Base-by-base conservation (phyloP, 805 yeast genomes). In the Saccharomycopsis javanensis region DNA sequence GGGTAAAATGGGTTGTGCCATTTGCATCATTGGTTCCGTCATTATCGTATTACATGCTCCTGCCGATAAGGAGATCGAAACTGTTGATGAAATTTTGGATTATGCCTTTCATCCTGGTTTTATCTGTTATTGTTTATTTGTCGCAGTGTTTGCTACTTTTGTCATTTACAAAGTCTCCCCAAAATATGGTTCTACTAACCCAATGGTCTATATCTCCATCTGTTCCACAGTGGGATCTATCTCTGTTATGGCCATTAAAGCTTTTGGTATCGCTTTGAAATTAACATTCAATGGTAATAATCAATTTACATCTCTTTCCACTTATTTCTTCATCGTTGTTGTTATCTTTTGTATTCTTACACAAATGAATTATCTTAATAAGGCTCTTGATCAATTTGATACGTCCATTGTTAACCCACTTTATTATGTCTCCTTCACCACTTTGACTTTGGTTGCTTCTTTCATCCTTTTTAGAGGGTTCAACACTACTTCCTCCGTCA, bases 351-450 rank as follows among this genome's bases (percentile, higher is more conserved):
- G 96, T 71, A 90, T 89, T 63, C 65, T 86, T 65, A 88, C 96
- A 5, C 97, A 89, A 71, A 89, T 89, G 96, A 89, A 88, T 73
- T 89, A 87, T 69, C 88, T 89, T 76, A 89, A 89, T 77, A 90
- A 88, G 74, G 96, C 96, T 0, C 76, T 89, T 66, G 96, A 91
- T 64, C 96, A 88, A 69, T 89, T 89, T 65, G 96, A 90, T 68
- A 89, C 96, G 5, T 86, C 95, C 0, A 87, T 89, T 64, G 96
- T 89, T 57, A 89, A 89, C 69, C 96, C 96, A 33, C 75, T 89
- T 60, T 89, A 89, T 72, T 89, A 90, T 67, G 97, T 89, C 56
- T 83, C 96, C 1, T 90, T 89, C 73, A 89, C 97, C 38, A 88
- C 96, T 0, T 88, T 86, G 54, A 90, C 96, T 0, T 76, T 89